Base-by-base conservation (phyloP, 805 yeast genomes). In the Metschnikowia santaceciliae region DNA sequence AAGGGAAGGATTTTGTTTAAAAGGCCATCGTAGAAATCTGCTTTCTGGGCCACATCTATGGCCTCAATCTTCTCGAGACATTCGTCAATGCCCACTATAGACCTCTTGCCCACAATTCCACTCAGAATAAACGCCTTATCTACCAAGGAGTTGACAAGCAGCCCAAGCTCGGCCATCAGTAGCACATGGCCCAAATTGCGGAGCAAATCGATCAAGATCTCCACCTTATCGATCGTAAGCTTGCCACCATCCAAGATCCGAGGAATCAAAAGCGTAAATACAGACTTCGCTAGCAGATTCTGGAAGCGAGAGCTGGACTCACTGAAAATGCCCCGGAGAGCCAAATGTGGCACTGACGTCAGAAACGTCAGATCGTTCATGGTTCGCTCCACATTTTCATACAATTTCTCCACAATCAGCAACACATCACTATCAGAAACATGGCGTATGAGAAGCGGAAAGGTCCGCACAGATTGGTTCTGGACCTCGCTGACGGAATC, bases 401-500 rank as follows among this genome's bases (percentile, higher is more conserved):
- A 72, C 42, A 74, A 61, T n/a, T 66, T 53, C 1, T 56, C 47
- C 7, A 73, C 56, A 11, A 78, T 58, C 3, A 63, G 61, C n/a
- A 64, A 52, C 4, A 65, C 57, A 14, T 67, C 68, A 8, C 65
- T 66, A 34, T 61, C 56, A 13, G 68, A 63, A 34, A 79, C 57
- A 30, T 60, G 66, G 14, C 74, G 70, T n/a, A 78, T 64, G 35
- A 78, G 56, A 50, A 79, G 77, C 36, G 70, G 75, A 50, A 78
- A 76, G 17, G 86, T 78, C 54, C 81, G 80, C 43, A 87, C 79
- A 0, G 94, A 86, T 63, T 84, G 88, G 57, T 80, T 82, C 61
- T 87, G 88, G 1, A 88, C 91, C 56, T 87, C 91, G 4, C 88
- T 71, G 56, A 81, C 81, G 43, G 77, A 74, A 61, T 88, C 95